Percentiles rank a stretch among this genome's conserved stretches.
Evolutionary conservation across 129 eudicot species (phyloP).

Genomic region (Centrapalus pauciflorus): DNA sequence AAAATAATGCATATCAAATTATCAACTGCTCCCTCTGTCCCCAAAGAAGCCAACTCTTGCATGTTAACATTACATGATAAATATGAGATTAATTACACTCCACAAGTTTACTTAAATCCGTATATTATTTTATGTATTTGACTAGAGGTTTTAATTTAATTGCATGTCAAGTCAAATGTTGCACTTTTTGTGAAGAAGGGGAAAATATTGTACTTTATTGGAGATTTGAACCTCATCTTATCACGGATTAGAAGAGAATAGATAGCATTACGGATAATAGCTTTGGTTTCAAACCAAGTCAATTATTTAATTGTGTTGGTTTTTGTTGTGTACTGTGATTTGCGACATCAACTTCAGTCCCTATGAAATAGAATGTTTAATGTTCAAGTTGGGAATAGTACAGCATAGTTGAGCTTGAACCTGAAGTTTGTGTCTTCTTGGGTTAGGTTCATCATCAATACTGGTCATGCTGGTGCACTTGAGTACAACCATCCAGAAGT

Average conservation of each 20-base stretch:
- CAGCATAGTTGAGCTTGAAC: not conserved
- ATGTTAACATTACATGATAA: not conserved
- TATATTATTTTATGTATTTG: not conserved
- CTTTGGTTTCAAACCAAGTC: conserved; percentile 9
- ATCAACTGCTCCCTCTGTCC: conserved; percentile 5
- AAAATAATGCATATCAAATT: not conserved
- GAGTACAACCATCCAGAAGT: no score
- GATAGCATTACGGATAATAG: conserved; percentile 3
- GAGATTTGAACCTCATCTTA: not conserved
- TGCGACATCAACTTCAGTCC: not conserved
- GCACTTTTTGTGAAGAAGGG: not conserved
- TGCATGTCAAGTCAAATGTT: not conserved
- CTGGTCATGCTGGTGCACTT: no score
- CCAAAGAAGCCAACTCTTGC: not conserved
- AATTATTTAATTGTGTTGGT: not conserved
- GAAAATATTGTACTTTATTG: not conserved
- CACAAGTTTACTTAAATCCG: not conserved
- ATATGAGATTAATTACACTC: not conserved
- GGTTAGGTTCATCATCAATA: no score
- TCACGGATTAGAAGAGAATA: conserved; percentile 10
- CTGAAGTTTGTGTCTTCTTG: not conserved
- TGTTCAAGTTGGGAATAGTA: not conserved
- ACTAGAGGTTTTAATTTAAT: not conserved
- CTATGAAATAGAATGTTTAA: not conserved
- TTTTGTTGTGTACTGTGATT: not conserved